These are phyloP conservation scores for Pyrenopolyporus hunteri DNA, from an alignment of 495 filamentous ascomycete species.

Conservation along the genomic window DNA sequence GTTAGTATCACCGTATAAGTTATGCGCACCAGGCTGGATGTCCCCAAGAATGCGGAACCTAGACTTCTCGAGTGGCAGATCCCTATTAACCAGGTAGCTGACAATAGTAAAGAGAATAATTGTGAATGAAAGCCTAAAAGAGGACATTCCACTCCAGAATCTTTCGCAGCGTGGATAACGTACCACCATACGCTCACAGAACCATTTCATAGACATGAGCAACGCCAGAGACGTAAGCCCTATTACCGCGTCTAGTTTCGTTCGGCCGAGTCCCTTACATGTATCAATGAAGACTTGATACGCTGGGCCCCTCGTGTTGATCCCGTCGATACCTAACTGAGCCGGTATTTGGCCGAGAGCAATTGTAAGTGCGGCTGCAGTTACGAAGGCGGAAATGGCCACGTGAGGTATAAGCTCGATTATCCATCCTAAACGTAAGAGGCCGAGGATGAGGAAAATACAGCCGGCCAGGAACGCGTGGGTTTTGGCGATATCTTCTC, in stretches of 20 bases:
- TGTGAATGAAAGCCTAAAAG: not conserved
- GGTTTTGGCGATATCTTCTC: not conserved
- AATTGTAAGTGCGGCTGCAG: conserved; percentile 6
- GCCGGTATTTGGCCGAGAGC: conserved; percentile 2
- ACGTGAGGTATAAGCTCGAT: conserved; percentile 8
- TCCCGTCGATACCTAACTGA: not conserved
- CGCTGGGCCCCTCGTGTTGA: not conserved
- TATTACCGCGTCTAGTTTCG: not conserved
- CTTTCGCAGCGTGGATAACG: not conserved
- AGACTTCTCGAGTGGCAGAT: not conserved
- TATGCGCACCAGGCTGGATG: not conserved
- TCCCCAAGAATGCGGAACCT: conserved; percentile 3
- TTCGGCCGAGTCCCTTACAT: not conserved
- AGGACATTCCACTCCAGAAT: not conserved
- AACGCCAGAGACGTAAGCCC: conserved; percentile 3
- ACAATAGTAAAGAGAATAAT: not conserved
- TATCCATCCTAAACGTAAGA: not conserved
- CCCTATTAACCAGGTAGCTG: conserved; percentile 3
- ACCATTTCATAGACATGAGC: not conserved
- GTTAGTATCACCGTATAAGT: not conserved
- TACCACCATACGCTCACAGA: not conserved
- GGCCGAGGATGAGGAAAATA: conserved; percentile 5
- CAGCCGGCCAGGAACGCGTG: conserved; percentile 4
- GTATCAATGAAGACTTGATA: conserved; percentile 9
- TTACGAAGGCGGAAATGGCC: conserved; percentile 7